Percentiles rank a stretch among this genome's conserved stretches.
phyloP scores from a whole-genome alignment of 805 yeast genomes.

The Wickerhamiella brachini region DNA sequence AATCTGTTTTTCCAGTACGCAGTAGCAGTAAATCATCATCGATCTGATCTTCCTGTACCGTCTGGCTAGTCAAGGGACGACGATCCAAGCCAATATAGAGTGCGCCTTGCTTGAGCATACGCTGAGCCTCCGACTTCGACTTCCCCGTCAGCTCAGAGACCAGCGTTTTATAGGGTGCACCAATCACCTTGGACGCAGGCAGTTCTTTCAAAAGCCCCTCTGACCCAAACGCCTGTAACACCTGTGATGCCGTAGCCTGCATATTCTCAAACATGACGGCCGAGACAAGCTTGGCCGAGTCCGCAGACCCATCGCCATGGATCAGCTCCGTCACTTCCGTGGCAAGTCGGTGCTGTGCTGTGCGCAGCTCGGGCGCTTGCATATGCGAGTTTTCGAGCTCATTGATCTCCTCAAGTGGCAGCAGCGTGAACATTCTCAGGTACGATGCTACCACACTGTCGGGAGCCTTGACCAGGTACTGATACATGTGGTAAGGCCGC shows the following conservation, averaged over 20 bases:
- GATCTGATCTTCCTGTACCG: constrained; percentile 34
- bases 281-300: constrained; percentile 52
- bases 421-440: constrained; percentile 62
- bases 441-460: constrained; percentile 50
- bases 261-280: constrained; percentile 51
- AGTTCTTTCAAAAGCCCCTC: constrained; percentile 41
- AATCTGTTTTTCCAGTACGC: constrained; percentile 54
- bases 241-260: constrained; percentile 32
- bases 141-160: constrained; percentile 33
- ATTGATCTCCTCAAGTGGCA: constrained; percentile 51
- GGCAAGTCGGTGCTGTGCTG: constrained; percentile 70
- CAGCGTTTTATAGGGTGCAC: constrained; percentile 36
- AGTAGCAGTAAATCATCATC: constrained; percentile 48
- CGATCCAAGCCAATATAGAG: constrained; percentile 57
- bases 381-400: constrained; percentile 39
- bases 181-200: constrained; percentile 25
- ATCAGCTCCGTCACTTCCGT: constrained; percentile 73
- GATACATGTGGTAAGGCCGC: constrained; percentile 69
- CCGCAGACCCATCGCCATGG: constrained; percentile 70
- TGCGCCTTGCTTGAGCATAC: constrained; percentile 55
- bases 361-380: constrained; percentile 44
- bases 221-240: constrained; percentile 40
- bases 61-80: constrained; percentile 35
- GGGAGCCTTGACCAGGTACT: constrained; percentile 64
- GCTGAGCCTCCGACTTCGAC: constrained; percentile 38